Conservation (phyloP, 352 stramenopile genomes). For the Globisporangium heterothallicum region DNA sequence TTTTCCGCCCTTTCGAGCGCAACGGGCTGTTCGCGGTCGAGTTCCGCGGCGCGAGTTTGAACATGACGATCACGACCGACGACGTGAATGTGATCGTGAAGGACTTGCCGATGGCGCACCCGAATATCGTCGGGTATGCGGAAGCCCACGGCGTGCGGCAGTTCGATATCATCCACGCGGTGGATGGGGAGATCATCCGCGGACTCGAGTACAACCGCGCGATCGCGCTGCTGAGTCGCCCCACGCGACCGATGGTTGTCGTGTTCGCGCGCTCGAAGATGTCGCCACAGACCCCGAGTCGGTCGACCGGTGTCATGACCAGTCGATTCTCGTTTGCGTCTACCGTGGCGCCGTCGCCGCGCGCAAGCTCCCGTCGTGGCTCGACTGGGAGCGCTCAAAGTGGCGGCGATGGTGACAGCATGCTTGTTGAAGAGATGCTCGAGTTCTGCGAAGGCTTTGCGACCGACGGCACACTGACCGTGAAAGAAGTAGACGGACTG, state of each 20-base stretch:
- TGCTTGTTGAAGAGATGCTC: slow-evolving; percentile 81
- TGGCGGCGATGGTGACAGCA: slow-evolving; percentile 46
- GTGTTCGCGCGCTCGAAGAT: slow-evolving; percentile 74
- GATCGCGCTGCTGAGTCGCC: slow-evolving; percentile 68
- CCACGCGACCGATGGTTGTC: slow-evolving; percentile 66
- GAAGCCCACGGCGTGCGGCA: slow-evolving; percentile 79
- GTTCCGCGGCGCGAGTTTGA: slow-evolving; percentile 71
- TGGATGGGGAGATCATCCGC: slow-evolving; percentile 75
- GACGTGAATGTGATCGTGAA: slow-evolving; percentile 85
- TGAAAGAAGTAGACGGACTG: slow-evolving; percentile 64
- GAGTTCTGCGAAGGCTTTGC: slow-evolving; percentile 74
- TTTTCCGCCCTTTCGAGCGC: slow-evolving; percentile 70
- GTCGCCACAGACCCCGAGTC: slow-evolving; percentile 48
- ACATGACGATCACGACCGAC: slow-evolving; percentile 85
- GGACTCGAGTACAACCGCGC: slow-evolving; percentile 78
- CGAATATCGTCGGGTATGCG: slow-evolving; percentile 80
- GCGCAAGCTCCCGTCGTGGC: slow-evolving; percentile 31
- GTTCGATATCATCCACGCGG: slow-evolving; percentile 71
- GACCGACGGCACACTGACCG: slow-evolving; percentile 41
- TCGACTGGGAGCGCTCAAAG: slow-evolving; percentile 43
- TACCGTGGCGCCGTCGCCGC: slow-evolving; percentile 60
- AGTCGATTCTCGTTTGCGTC: slow-evolving; percentile 73
- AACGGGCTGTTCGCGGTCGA: slow-evolving; percentile 82
- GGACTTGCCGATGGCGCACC: slow-evolving; percentile 72
- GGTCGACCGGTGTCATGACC: slow-evolving; percentile 41